phyloP scores from a whole-genome alignment of 495 filamentous ascomycete genomes.

The Lepraria neglecta region DNA sequence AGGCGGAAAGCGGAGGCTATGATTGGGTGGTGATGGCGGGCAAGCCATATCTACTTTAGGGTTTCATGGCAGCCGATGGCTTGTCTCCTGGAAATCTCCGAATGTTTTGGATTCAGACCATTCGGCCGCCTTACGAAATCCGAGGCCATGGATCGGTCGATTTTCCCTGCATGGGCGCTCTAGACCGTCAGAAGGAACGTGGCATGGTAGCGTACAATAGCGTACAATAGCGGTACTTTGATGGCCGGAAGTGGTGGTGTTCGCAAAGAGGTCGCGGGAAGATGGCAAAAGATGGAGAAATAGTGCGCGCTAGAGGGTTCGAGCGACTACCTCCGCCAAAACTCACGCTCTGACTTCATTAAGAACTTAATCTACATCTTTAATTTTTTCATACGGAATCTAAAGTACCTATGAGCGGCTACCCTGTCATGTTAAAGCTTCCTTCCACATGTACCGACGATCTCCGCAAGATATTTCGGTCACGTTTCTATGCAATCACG shows the following conservation, averaged over 20 bases:
- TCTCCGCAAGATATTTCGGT: conserved; percentile 16
- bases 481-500: conserved; percentile 12
- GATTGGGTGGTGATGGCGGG: too few species aligned
- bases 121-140: conserved; percentile 6
- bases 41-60: too few species aligned
- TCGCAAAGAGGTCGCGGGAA: conserved; percentile 3
- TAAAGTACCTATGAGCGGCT: background rate
- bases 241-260: background rate
- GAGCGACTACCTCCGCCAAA: conserved; percentile 5
- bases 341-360: background rate
- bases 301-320: background rate
- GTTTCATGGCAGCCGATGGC: too few species aligned
- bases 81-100: conserved; percentile 11
- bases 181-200: background rate
- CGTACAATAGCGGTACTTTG: background rate
- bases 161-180: background rate
- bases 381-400: background rate
- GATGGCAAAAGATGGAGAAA: background rate
- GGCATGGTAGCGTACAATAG: background rate
- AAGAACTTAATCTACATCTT: conserved; percentile 4
- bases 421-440: conserved; percentile 1
- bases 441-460: conserved; percentile 12
- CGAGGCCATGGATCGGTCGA: background rate
- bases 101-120: background rate
- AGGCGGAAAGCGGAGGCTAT: conserved; percentile 1